Percentiles rank a stretch among this genome's conserved stretches.
Evolutionary conservation across 2,329 filamentous ascomycete genomes (phyloP).

Genomic region (Juglanconis oblonga): DNA sequence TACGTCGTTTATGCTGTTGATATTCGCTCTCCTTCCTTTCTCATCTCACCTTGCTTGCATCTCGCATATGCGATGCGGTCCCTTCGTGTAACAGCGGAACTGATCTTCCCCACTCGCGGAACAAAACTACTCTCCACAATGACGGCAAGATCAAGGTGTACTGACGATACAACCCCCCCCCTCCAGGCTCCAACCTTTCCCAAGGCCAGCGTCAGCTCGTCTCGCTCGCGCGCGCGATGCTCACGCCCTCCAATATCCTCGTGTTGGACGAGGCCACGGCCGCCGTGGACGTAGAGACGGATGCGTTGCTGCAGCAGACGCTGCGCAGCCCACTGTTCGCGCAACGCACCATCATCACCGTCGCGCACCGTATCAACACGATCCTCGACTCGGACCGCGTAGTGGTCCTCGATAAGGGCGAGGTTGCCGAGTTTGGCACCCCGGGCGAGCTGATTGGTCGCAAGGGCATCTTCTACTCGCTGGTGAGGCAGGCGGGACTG

Average conservation of each 20-base stretch:
- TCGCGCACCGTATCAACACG: slow-evolving; percentile 97
- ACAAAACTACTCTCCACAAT: slow-evolving; percentile 1
- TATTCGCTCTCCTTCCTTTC: neutral
- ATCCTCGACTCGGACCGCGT: slow-evolving; percentile 88
- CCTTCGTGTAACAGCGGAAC: slow-evolving; percentile 5
- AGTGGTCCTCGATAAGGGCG: slow-evolving; percentile 86
- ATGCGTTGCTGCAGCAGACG: slow-evolving; percentile 63
- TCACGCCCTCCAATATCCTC: slow-evolving; percentile 94
- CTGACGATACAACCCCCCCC: slow-evolving; percentile 17
- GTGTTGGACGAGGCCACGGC: slow-evolving; percentile 96
- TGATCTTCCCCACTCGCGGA: neutral
- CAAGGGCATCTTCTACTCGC: slow-evolving; percentile 78
- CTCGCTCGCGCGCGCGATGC: slow-evolving; percentile 86
- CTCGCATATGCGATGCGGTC: slow-evolving; percentile 8
- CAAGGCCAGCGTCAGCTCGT: slow-evolving; percentile 93
- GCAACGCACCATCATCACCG: slow-evolving; percentile 95
- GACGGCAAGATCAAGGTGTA: slow-evolving; percentile 3
- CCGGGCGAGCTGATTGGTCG: slow-evolving; percentile 73
- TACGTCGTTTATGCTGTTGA: neutral
- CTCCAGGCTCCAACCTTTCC: slow-evolving; percentile 83
- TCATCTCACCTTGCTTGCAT: slow-evolving; percentile 1
- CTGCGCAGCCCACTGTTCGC: slow-evolving; percentile 68
- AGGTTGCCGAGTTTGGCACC: slow-evolving; percentile 89
- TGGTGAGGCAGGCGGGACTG: slow-evolving; percentile 89
- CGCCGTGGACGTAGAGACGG: slow-evolving; percentile 65